Percentiles rank a stretch among this genome's conserved stretches.
These are phyloP conservation scores for Rhododendron vialii DNA, from an alignment of 148 eudicot genomes.

Conservation along the genomic window DNA sequence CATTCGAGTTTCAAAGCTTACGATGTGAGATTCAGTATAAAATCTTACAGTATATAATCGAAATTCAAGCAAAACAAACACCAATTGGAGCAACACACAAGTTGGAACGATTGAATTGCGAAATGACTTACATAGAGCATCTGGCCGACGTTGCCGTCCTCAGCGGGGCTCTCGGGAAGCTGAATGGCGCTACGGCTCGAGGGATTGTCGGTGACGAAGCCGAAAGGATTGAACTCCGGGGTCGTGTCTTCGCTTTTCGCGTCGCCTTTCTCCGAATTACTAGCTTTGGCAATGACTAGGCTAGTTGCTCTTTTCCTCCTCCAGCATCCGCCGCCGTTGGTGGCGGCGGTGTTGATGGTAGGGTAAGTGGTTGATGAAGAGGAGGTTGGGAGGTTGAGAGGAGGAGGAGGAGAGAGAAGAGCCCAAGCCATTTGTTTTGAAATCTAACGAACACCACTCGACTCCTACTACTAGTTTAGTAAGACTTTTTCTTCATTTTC, in stretches of 20 bases:
- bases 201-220: slow-evolving; percentile 91
- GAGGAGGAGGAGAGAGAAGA: slow-evolving; percentile 38
- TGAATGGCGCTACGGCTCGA: slow-evolving; percentile 94
- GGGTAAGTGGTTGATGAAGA: not conserved
- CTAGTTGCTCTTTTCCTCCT: slow-evolving; percentile 10
- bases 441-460: slow-evolving; percentile 10
- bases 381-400: slow-evolving; percentile 25
- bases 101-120: not conserved
- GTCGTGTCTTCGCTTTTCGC: slow-evolving; percentile 27
- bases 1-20: not conserved
- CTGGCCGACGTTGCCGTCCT: slow-evolving; percentile 97
- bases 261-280: slow-evolving; percentile 28
- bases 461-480: not conserved
- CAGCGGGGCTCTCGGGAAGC: slow-evolving; percentile 91
- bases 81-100: not conserved
- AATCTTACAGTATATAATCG: not conserved
- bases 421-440: slow-evolving; percentile 26
- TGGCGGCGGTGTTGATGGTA: slow-evolving; percentile 2
- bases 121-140: slow-evolving; percentile 60
- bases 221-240: slow-evolving; percentile 84
- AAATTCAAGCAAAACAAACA: not conserved
- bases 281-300: slow-evolving; percentile 29
- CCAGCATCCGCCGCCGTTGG: not conserved
- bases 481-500: not conserved
- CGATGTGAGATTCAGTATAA: not conserved